phyloP scores from a whole-genome alignment of 352 stramenopile genomes.

The Plasmopara halstedii region DNA sequence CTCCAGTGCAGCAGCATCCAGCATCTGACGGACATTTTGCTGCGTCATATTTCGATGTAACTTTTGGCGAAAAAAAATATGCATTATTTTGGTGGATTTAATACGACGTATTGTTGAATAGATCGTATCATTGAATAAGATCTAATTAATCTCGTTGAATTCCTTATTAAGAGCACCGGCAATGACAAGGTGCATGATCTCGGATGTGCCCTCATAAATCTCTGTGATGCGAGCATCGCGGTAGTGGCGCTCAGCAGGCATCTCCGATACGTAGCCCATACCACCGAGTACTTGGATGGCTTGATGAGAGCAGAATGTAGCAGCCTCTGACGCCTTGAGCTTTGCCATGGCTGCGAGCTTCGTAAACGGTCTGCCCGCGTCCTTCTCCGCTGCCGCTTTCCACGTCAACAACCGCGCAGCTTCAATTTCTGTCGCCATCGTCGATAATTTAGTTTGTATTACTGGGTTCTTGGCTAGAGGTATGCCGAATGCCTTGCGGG shows the following conservation, averaged over 20 bases:
- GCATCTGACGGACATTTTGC: constrained; percentile 45
- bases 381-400: constrained; percentile 90
- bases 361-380: constrained; percentile 85
- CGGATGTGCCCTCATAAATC: constrained; percentile 97
- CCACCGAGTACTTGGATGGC: constrained; percentile 93
- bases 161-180: constrained; percentile 94
- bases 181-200: constrained; percentile 97
- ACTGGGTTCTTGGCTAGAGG: constrained; percentile 87
- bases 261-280: constrained; percentile 96
- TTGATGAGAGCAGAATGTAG: constrained; percentile 94
- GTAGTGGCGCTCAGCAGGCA: constrained; percentile 96
- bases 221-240: constrained; percentile 95
- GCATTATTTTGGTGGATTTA: too few species aligned
- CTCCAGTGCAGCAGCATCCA: constrained; percentile 43
- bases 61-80: too few species aligned
- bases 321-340: constrained; percentile 91
- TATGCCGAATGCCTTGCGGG: constrained; percentile 91
- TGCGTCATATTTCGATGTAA: too few species aligned
- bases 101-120: too few species aligned
- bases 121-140: too few species aligned
- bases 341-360: constrained; percentile 96
- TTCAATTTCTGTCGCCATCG: constrained; percentile 91
- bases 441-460: constrained; percentile 89
- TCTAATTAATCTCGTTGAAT: constrained; percentile 68
- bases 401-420: constrained; percentile 91